These are phyloP conservation scores for Telfairia occidentalis DNA, from an alignment of 331 rosid species.

Conservation along the genomic window DNA sequence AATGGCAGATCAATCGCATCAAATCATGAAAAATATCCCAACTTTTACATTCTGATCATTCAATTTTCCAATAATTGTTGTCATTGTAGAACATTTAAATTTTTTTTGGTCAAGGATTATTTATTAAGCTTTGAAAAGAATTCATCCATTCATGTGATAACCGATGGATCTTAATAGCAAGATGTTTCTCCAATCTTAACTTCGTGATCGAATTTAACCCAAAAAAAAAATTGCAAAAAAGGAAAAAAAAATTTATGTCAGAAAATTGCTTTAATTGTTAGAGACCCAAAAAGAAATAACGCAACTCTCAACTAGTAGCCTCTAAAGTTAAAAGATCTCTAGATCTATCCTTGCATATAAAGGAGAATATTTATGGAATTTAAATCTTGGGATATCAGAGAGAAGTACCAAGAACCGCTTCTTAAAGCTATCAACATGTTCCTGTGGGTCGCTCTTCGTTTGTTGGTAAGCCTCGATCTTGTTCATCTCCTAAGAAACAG, in stretches of 20 bases:
- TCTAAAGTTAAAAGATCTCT: background rate
- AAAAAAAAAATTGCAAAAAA: background rate
- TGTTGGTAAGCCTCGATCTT: conserved; percentile 37
- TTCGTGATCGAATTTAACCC: background rate
- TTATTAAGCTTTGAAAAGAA: background rate
- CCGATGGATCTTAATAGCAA: background rate
- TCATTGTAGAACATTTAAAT: too few relatives aligned
- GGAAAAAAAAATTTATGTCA: background rate
- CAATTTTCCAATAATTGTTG: background rate
- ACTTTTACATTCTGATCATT: background rate
- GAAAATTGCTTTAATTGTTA: background rate
- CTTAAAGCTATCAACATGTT: conserved; percentile 46
- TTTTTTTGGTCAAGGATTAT: too few relatives aligned
- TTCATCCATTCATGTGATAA: background rate
- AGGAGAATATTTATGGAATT: background rate
- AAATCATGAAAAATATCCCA: background rate
- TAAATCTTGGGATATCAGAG: background rate
- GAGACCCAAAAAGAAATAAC: background rate
- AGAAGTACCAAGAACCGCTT: conserved; percentile 31
- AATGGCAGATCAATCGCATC: background rate
- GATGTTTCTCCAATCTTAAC: background rate
- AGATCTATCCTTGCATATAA: background rate
- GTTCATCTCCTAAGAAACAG: conserved; percentile 21
- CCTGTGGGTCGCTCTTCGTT: conserved; percentile 43
- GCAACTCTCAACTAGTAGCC: background rate